Conservation (phyloP, 495 filamentous ascomycete genomes). For the Poronia punctata region DNA sequence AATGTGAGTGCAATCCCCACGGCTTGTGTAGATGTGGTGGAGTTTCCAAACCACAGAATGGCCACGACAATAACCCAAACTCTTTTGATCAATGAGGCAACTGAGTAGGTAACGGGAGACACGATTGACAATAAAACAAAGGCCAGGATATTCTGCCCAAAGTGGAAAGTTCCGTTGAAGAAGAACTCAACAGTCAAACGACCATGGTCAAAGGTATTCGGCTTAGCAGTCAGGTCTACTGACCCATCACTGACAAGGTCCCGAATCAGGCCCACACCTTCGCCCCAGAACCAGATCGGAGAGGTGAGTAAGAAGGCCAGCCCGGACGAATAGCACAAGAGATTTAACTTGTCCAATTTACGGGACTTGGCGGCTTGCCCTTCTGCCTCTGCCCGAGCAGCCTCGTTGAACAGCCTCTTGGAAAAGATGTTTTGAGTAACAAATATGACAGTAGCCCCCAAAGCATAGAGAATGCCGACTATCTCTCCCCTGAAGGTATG, state of each 20-base stretch:
- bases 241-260: conserved; percentile 67
- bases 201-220: conserved; percentile 71
- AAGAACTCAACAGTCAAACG: conserved; percentile 75
- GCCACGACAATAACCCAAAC: conserved; percentile 95
- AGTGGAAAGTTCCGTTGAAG: conserved; percentile 97
- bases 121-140: conserved; percentile 88
- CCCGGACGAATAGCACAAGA: conserved; percentile 91
- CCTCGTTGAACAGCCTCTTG: conserved; percentile 98
- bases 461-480: conserved; percentile 78
- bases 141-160: conserved; percentile 90
- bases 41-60: conserved; percentile 91
- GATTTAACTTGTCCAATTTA: conserved; percentile 94
- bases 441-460: conserved; percentile 84
- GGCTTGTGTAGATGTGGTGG: conserved; percentile 74
- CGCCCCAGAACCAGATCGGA: conserved; percentile 91
- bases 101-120: conserved; percentile 93
- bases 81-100: conserved; percentile 89
- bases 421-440: conserved; percentile 99
- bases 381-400: conserved; percentile 70
- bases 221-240: conserved; percentile 51
- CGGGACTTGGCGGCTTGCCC: conserved; percentile 46
- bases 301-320: conserved; percentile 82
- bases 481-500: conserved; percentile 69
- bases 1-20: conserved; percentile 85
- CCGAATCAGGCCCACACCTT: conserved; percentile 67